phyloP scores from a whole-genome alignment of 2,329 filamentous ascomycete genomes.

The Arthrinium phaeospermum region DNA sequence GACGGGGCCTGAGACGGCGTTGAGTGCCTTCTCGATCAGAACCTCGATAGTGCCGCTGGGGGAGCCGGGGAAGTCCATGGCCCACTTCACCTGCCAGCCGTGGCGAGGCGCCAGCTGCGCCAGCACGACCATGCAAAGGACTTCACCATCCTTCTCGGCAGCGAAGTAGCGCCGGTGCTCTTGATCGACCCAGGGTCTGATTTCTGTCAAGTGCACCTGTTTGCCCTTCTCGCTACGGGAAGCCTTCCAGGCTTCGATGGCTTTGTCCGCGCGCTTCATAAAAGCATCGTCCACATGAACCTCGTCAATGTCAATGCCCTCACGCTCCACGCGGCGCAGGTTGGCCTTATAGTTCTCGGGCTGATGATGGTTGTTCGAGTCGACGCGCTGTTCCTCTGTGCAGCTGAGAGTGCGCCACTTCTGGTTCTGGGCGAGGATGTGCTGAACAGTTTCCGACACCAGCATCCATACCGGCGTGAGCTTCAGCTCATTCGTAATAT shows the following conservation, averaged over 20 bases:
- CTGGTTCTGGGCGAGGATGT: slow-evolving; percentile 78
- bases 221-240: slow-evolving; percentile 74
- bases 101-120: slow-evolving; percentile 80
- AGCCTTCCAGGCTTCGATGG: slow-evolving; percentile 80
- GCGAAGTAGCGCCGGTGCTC: slow-evolving; percentile 87
- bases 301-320: slow-evolving; percentile 82
- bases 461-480: slow-evolving; percentile 90
- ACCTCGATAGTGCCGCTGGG: slow-evolving; percentile 89
- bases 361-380: slow-evolving; percentile 69
- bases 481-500: slow-evolving; percentile 69
- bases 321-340: slow-evolving; percentile 75
- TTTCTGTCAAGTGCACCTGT: slow-evolving; percentile 89
- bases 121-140: slow-evolving; percentile 81
- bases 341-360: slow-evolving; percentile 71
- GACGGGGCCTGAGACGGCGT: slow-evolving; percentile 64
- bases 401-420: slow-evolving; percentile 90
- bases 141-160: slow-evolving; percentile 72
- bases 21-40: slow-evolving; percentile 64
- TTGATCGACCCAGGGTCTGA: slow-evolving; percentile 85
- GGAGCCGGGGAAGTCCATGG: slow-evolving; percentile 87
- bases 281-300: slow-evolving; percentile 74
- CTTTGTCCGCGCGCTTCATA: slow-evolving; percentile 70
- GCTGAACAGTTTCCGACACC: slow-evolving; percentile 78
- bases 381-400: slow-evolving; percentile 85
- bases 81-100: slow-evolving; percentile 95